phyloP scores from a whole-genome alignment of 345 rosid species.

The Gossypium sturtianum region DNA sequence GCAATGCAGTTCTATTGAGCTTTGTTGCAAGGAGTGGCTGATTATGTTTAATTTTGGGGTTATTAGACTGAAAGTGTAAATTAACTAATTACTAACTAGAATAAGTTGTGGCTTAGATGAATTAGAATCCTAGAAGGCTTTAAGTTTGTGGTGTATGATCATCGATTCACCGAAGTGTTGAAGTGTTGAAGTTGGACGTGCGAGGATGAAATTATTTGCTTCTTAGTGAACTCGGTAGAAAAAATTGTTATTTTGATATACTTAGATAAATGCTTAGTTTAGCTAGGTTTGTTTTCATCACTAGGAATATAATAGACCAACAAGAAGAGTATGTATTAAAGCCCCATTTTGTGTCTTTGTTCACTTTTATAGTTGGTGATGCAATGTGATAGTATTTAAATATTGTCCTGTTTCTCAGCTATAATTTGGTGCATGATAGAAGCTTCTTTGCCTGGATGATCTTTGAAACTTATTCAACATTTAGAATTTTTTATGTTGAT shows the following conservation, averaged over 20 bases:
- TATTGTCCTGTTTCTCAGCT: neutral
- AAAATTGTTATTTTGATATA: neutral
- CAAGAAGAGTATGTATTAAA: neutral
- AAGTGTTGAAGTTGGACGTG: neutral
- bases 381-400: neutral
- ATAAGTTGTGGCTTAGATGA: neutral
- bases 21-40: neutral
- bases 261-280: neutral
- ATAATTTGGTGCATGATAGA: neutral
- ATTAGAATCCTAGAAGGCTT: conserved; percentile 2
- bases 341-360: neutral
- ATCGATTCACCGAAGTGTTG: neutral
- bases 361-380: neutral
- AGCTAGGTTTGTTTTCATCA: neutral
- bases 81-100: neutral
- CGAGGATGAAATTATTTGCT: neutral
- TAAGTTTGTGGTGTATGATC: neutral
- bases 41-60: conserved; percentile 2
- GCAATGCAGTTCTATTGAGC: conserved; percentile 12
- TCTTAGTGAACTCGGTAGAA: neutral
- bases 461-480: neutral
- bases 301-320: neutral
- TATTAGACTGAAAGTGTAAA: conserved; percentile 3
- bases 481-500: neutral
- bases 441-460: neutral